Evolutionary conservation across 306 rosid genomes (phyloP), one percentile per base, ranked within the genome.

Genomic region (Acacia confusa): DNA sequence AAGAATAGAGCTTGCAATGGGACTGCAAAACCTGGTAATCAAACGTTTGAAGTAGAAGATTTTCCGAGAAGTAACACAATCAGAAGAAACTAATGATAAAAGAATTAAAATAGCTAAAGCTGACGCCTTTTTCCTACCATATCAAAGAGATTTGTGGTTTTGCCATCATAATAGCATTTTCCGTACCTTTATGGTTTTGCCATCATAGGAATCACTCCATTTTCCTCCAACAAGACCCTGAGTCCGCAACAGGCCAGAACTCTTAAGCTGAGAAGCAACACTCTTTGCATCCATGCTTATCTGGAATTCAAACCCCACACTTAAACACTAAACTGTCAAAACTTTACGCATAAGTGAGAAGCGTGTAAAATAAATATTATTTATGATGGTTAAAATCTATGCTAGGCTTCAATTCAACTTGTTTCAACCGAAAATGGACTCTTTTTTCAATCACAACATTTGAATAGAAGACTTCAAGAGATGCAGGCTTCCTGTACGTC

Each of bases 161-260:
- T 63, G n/a, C 40, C 27, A 70, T 43, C 20, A 67, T 60, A 66
- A 76, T 13, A 55, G 63, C 32, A 71, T 70, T 47, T 52, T 72
- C 14, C 67, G 74, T 78, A 93, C 98, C 99, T 93, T 20, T 58
- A 92, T 79, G 81, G 97, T 95, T 78, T 88, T 87, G 25, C 93
- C 95, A 82, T 93, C 97, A 79, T 93, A 92, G 72, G 99, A 91
- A 84, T 95, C 97, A 16, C 70, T 76, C 99, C 99, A 95, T 86
- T 88, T 89, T 74, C 94, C 99, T 65, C 94, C 99, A 77, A 95
- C 91, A 72, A 95, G 99, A 75, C 97, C 99, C 85, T 93, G 94
- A 48, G 90, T 93, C 75, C 94, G 90, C 84, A 92, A 79, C 57
- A 95, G 82, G 41, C 97, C 99, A 57, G 93, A 83, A 79, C 79